Evolutionary conservation across 805 yeast genomes (phyloP).

Genomic region (Priceomyces fermenticarens): DNA sequence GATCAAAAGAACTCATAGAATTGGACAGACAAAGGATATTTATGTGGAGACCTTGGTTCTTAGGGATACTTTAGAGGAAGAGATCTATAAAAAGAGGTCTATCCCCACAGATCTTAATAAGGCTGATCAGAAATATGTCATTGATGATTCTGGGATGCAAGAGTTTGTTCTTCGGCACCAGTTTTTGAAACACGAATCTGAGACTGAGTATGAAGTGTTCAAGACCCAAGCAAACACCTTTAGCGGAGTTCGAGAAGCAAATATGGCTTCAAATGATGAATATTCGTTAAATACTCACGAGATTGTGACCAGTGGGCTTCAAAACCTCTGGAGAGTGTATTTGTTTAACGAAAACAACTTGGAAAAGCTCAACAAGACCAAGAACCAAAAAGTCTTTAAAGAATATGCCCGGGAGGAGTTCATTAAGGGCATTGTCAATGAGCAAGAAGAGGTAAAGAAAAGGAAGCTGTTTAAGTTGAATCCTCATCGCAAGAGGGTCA

Average conservation of each 20-base stretch:
- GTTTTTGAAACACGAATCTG: conserved; percentile 36
- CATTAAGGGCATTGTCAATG: conserved; percentile 11
- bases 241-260: neutral
- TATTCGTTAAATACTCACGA: conserved; percentile 20
- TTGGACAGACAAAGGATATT: conserved; percentile 65
- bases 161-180: conserved; percentile 49
- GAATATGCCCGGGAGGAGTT: conserved; percentile 17
- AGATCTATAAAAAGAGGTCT: conserved; percentile 49
- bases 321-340: conserved; percentile 23
- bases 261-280: conserved; percentile 10
- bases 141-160: conserved; percentile 60
- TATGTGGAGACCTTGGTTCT: conserved; percentile 66
- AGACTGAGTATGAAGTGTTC: conserved; percentile 36
- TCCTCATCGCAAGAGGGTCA: conserved; percentile 13
- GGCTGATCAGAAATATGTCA: conserved; percentile 35
- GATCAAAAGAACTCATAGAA: conserved; percentile 72
- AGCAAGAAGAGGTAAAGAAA: neutral
- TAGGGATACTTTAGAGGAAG: conserved; percentile 64
- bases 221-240: conserved; percentile 13
- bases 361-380: conserved; percentile 20
- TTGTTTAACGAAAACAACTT: conserved; percentile 31
- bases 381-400: conserved; percentile 18
- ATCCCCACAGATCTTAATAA: conserved; percentile 8
- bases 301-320: conserved; percentile 5
- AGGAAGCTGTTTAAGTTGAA: neutral